Base-by-base conservation (phyloP, 805 yeast species). In the Wickerhamomyces queroliae region DNA sequence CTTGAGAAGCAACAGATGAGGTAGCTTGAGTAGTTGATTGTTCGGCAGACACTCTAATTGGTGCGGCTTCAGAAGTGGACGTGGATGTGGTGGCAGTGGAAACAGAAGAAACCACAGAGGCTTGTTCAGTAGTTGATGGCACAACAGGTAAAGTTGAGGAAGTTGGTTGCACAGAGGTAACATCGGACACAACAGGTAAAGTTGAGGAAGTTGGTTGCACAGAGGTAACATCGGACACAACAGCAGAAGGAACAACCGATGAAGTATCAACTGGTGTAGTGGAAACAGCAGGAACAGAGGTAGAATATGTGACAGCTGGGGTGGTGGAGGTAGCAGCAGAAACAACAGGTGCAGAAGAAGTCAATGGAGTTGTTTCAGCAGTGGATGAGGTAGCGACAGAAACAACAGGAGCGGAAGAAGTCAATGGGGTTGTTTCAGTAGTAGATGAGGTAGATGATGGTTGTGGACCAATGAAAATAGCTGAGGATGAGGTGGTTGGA, bases 261-360 rank as follows among this genome's bases (percentile, higher is more conserved):
- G 20, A 8, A 31, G 20, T 24, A 19, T 11, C 24, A 31, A 31
- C 34, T 19, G 34, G 24, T 12, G 33, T 16, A 10, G 24, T 18
- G 12, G 34, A 31, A 15, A 19, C 34, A 19, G 23, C 5, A 15
- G 18, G 20, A 19, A 18, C 34, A 12, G 36, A 24, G 20, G 36
- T 37, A 26, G 39, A n/a, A n/a, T n/a, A n/a, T n/a, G n/a, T n/a
- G n/a, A n/a, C n/a, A n/a, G n/a, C n/a, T n/a, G n/a, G n/a, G n/a
- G n/a, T n/a, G n/a, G n/a, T n/a, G n/a, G n/a, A n/a, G n/a, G 13
- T 28, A 11, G 33, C 19, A 19, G 39, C 30, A 23, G 36, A 23
- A 35, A 35, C n/a, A n/a, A n/a, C n/a, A n/a, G n/a, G n/a, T n/a
- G n/a, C n/a, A 8, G 22, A 13, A 7, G n/a, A n/a, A n/a, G 18